Evolutionary conservation across 108 stramenopile species (phyloP).

Genomic region (Conticribra guillardii): DNA sequence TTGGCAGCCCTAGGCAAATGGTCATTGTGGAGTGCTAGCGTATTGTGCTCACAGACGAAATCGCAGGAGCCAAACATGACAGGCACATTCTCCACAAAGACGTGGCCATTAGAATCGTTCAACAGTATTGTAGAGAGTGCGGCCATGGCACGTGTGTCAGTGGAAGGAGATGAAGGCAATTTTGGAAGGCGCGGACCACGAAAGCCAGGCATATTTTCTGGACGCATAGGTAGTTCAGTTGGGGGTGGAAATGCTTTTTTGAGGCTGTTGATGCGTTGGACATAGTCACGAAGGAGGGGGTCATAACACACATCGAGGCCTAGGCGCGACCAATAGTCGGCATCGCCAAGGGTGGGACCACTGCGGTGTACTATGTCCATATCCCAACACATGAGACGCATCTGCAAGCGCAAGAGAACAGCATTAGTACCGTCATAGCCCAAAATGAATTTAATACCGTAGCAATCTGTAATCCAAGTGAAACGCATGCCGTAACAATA

Average conservation of each 20-base stretch:
- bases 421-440: slow-evolving; percentile 2
- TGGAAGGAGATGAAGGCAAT: background rate
- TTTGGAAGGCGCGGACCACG: background rate
- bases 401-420: background rate
- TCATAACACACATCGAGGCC: slow-evolving; percentile 12
- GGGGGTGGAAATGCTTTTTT: background rate
- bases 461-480: slow-evolving; percentile 7
- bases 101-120: background rate
- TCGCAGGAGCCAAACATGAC: background rate
- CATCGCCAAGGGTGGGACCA: background rate
- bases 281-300: slow-evolving; percentile 9
- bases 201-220: slow-evolving; percentile 17
- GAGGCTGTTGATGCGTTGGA: background rate
- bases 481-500: background rate
- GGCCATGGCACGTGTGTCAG: background rate
- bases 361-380: slow-evolving; percentile 1
- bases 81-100: background rate
- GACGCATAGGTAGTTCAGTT: background rate
- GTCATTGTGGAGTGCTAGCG: background rate
- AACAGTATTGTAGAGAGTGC: too few relatives aligned
- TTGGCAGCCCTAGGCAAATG: background rate
- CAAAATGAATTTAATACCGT: slow-evolving; percentile 3
- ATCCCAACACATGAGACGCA: background rate
- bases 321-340: slow-evolving; percentile 1
- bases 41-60: background rate